These are phyloP conservation scores for Cystobasidium ongulense DNA, from an alignment of 768 basidiomycete species.

Conservation along the genomic window DNA sequence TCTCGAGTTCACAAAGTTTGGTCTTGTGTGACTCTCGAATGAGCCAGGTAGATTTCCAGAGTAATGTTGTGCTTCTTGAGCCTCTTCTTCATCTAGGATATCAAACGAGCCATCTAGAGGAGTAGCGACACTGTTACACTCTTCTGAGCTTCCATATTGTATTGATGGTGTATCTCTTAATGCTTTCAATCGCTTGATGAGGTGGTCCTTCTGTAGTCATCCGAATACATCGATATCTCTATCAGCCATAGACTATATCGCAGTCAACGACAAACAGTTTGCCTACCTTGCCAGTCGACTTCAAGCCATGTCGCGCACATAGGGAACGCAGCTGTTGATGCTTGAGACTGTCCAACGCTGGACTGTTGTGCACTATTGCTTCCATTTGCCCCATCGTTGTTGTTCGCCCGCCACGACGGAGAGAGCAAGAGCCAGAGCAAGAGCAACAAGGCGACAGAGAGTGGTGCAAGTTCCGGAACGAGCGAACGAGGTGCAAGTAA, in stretches of 20 bases:
- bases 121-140: background rate
- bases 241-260: background rate
- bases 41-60: background rate
- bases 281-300: slow-evolving; percentile 11
- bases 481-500: too few species aligned
- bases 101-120: slow-evolving; percentile 1
- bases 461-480: too few species aligned
- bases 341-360: background rate
- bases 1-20: background rate
- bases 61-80: background rate
- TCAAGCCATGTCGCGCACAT: background rate
- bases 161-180: background rate
- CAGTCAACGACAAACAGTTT: background rate
- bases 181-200: slow-evolving; percentile 14
- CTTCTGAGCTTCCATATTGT: background rate
- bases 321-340: slow-evolving; percentile 13
- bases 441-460: background rate
- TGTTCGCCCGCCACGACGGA: background rate
- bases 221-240: background rate
- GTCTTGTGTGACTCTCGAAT: background rate
- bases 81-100: background rate
- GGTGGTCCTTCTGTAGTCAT: slow-evolving; percentile 2
- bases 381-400: background rate
- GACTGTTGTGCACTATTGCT: slow-evolving; percentile 9
- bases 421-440: background rate